These are phyloP conservation scores for Corynascus novoguineensis DNA, from an alignment of 495 filamentous ascomycete genomes.

Conservation along the genomic window DNA sequence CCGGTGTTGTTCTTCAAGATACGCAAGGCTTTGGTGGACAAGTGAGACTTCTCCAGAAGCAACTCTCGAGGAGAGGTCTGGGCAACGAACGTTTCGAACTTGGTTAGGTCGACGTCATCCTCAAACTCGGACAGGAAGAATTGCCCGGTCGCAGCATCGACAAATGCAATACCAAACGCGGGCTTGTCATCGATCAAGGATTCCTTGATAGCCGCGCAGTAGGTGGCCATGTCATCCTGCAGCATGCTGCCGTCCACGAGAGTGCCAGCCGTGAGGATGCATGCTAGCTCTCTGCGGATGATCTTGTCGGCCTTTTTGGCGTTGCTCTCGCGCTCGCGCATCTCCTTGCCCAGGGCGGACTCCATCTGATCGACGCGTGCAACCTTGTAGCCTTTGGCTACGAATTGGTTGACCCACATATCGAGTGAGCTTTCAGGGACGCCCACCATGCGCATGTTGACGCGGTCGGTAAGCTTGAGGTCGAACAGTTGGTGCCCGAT, in stretches of 20 bases:
- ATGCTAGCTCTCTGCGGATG: constrained; percentile 83
- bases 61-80: constrained; percentile 88
- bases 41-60: constrained; percentile 78
- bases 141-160: constrained; percentile 92
- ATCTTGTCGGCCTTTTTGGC: constrained; percentile 75
- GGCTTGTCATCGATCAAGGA: constrained; percentile 68
- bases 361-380: constrained; percentile 95
- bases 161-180: constrained; percentile 86
- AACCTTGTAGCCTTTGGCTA: constrained; percentile 92
- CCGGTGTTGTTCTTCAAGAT: constrained; percentile 94
- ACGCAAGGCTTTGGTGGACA: constrained; percentile 80
- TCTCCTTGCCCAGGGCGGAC: constrained; percentile 91
- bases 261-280: constrained; percentile 86
- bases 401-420: constrained; percentile 91
- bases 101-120: constrained; percentile 91
- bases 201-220: constrained; percentile 95
- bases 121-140: constrained; percentile 88
- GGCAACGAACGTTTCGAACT: constrained; percentile 95
- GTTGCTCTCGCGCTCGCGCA: constrained; percentile 76
- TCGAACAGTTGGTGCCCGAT: constrained; percentile 97
- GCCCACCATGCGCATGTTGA: constrained; percentile 99
- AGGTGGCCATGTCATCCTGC: constrained; percentile 95
- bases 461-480: constrained; percentile 92
- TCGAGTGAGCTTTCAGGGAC: constrained; percentile 86
- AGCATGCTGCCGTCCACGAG: constrained; percentile 95